phyloP scores from a whole-genome alignment of 2,329 filamentous ascomycete genomes.

The Talaromyces sp. region DNA sequence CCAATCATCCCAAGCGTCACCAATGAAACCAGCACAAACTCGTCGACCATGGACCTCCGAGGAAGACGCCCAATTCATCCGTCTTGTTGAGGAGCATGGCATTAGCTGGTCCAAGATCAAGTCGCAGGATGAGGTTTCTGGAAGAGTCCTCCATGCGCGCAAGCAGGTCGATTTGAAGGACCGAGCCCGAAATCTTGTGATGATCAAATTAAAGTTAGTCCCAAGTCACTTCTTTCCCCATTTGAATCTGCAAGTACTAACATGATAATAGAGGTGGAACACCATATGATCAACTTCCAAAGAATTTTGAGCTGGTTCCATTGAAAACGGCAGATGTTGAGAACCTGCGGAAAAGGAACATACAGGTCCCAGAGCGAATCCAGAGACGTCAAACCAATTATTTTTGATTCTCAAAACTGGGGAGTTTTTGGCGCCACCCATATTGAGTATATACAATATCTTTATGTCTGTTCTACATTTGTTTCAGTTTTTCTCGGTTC shows the following conservation, averaged over 20 bases:
- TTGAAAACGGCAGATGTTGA: constrained; percentile 30
- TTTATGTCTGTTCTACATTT: neutral
- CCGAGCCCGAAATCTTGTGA: constrained; percentile 54
- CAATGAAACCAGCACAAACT: constrained; percentile 14
- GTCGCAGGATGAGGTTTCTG: constrained; percentile 26
- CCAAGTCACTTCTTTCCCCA: neutral
- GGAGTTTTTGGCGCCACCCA: neutral
- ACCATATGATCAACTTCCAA: constrained; percentile 34
- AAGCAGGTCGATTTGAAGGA: constrained; percentile 56
- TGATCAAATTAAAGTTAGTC: constrained; percentile 44
- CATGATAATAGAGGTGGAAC: constrained; percentile 24
- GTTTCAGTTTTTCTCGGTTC: neutral
- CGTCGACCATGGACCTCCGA: constrained; percentile 37
- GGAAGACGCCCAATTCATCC: constrained; percentile 46
- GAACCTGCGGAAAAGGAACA: constrained; percentile 12
- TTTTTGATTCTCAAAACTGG: neutral
- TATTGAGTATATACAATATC: neutral
- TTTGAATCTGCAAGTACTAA: constrained; percentile 1
- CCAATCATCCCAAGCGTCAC: constrained; percentile 2
- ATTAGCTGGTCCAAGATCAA: constrained; percentile 49
- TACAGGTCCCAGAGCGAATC: constrained; percentile 8
- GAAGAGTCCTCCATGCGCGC: constrained; percentile 25
- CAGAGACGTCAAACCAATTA: constrained; percentile 6
- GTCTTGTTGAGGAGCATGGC: constrained; percentile 48
- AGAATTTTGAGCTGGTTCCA: constrained; percentile 44